Conservation (phyloP, 441 rosid genomes). For the Macaranga tanarius region DNA sequence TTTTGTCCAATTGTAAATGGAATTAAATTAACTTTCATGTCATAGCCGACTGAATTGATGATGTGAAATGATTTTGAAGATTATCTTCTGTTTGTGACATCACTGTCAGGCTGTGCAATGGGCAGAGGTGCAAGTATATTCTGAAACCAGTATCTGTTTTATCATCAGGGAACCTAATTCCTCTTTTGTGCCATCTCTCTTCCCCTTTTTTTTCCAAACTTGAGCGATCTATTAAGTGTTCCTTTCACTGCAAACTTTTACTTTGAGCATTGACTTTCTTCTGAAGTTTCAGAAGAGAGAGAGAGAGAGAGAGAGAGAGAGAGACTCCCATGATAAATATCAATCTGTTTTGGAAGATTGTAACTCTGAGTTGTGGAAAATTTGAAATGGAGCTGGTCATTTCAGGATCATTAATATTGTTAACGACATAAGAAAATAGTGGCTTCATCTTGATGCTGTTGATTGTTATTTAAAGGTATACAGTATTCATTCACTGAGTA, state of each 20-base stretch:
- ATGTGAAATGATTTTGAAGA: not conserved
- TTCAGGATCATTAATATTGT: not conserved
- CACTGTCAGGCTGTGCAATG: not conserved
- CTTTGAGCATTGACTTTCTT: not conserved
- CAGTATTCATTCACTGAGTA: not conserved
- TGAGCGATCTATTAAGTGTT: not conserved
- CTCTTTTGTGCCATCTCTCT: not conserved
- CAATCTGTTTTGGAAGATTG: not conserved
- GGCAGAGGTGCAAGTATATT: constrained; percentile 11
- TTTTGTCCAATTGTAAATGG: constrained; percentile 9
- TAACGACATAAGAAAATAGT: not conserved
- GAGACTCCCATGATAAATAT: not conserved
- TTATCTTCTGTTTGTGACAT: not conserved
- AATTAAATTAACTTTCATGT: constrained; percentile 1
- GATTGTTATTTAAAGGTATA: not conserved
- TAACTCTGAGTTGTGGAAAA: not conserved
- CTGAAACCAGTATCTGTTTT: not conserved
- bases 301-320: too few relatives aligned
- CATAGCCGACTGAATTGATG: not conserved
- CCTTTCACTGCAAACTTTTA: not conserved
- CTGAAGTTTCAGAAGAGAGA: not conserved
- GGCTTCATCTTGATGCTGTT: not conserved
- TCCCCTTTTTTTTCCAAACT: not conserved
- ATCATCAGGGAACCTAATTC: not conserved
- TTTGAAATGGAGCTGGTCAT: not conserved